Conservation (phyloP, 257 asterid species). For the Primulina eburnea region DNA sequence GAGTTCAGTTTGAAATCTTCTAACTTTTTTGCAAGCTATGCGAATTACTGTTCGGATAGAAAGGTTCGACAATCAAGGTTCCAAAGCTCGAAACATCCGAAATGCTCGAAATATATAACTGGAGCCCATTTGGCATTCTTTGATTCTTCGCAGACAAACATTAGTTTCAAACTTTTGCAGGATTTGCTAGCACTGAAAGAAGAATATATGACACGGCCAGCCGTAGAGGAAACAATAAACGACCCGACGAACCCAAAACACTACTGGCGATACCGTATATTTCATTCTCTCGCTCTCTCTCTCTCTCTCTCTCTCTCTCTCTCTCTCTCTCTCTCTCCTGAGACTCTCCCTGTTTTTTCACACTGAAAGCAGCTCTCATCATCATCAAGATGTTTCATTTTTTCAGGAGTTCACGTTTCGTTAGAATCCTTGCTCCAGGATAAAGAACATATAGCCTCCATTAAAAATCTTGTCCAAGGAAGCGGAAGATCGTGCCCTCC, state of each 20-base stretch:
- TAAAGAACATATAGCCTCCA: conserved; percentile 45
- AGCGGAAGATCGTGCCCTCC: conserved; percentile 86
- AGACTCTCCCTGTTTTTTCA: background rate
- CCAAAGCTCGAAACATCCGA: too few relatives aligned
- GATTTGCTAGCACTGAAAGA: conserved; percentile 87
- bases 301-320: background rate
- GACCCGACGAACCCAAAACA: conserved; percentile 97
- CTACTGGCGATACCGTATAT: conserved; percentile 88
- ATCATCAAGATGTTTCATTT: background rate
- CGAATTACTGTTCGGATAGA: too few relatives aligned
- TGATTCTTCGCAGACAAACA: background rate
- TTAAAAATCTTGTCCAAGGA: conserved; percentile 59
- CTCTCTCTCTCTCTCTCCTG: background rate
- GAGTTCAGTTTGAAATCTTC: too few relatives aligned
- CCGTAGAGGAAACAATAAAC: conserved; percentile 88
- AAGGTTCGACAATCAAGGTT: too few relatives aligned
- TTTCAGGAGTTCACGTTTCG: conserved; percentile 83
- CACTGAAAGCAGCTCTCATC: background rate
- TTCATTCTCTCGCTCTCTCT: conserved; percentile 16
- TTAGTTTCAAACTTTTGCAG: conserved; percentile 30
- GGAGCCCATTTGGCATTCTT: background rate
- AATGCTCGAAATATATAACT: background rate
- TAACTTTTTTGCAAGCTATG: too few relatives aligned
- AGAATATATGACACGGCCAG: conserved; percentile 79
- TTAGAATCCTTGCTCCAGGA: conserved; percentile 81